A percentile compares a stretch with the other conserved stretches of the same genome.
These are phyloP conservation scores for Podaxis sp. DNA, from an alignment of 768 basidiomycete species.

Conservation along the genomic window DNA sequence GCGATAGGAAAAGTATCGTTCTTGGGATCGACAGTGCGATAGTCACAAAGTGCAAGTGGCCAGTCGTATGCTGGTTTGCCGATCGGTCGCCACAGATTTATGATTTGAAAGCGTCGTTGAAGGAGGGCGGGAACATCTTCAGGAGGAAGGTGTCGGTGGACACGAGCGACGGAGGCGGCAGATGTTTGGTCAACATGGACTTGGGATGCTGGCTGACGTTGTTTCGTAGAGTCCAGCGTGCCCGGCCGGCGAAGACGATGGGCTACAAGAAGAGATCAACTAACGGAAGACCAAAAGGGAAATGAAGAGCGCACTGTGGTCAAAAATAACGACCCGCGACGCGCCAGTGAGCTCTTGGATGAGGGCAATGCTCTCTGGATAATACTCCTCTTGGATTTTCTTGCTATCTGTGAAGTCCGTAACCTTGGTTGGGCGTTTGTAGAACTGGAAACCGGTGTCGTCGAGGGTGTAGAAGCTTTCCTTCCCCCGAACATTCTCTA, in stretches of 20 bases:
- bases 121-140: constrained; percentile 39
- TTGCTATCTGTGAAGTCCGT: constrained; percentile 32
- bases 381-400: constrained; percentile 50
- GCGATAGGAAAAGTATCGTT: constrained; percentile 42
- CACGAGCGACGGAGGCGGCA: constrained; percentile 38
- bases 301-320: constrained; percentile 43
- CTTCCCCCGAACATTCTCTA: constrained; percentile 52
- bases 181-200: constrained; percentile 53
- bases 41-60: constrained; percentile 52
- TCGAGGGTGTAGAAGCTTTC: constrained; percentile 41
- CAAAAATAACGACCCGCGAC: constrained; percentile 51
- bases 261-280: constrained; percentile 22
- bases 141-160: constrained; percentile 46
- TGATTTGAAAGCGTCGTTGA: constrained; percentile 48
- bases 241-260: constrained; percentile 40
- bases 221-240: constrained; percentile 26
- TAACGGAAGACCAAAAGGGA: background rate
- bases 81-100: constrained; percentile 61
- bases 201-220: constrained; percentile 41
- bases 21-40: constrained; percentile 34
- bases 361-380: constrained; percentile 51
- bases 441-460: constrained; percentile 45
- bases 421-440: constrained; percentile 31
- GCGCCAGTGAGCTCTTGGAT: constrained; percentile 57
- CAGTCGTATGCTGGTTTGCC: constrained; percentile 40